These are phyloP conservation scores for Russula dissimulans DNA, from an alignment of 768 basidiomycete species.

Conservation along the genomic window DNA sequence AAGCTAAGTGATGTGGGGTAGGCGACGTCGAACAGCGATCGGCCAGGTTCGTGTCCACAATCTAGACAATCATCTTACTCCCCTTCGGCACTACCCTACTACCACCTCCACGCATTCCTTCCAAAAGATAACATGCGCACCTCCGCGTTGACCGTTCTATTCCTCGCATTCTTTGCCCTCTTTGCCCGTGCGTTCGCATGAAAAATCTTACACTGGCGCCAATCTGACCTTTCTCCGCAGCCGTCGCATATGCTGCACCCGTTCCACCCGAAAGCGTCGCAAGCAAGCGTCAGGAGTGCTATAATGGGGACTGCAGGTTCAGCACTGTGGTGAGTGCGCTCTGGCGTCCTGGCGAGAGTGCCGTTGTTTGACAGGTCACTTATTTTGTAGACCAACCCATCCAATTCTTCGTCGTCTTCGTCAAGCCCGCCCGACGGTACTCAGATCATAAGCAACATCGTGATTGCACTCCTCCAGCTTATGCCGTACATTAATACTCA, in stretches of 20 bases:
- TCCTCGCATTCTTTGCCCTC: neutral
- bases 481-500: too few species aligned
- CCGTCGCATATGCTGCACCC: neutral
- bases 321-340: neutral
- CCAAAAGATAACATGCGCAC: neutral
- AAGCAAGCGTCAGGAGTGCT: neutral
- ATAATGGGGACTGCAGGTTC: too few species aligned
- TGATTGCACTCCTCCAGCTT: neutral
- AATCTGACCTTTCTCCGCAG: neutral
- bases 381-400: neutral
- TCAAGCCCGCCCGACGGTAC: too few species aligned
- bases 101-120: neutral
- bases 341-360: neutral
- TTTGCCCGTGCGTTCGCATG: neutral
- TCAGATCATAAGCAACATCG: neutral
- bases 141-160: neutral
- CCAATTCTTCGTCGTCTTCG: neutral
- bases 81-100: too few species aligned
- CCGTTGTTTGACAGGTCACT: neutral
- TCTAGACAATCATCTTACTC: too few species aligned
- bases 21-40: too few species aligned
- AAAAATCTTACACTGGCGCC: neutral
- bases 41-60: too few species aligned
- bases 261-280: neutral
- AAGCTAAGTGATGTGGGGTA: too few species aligned